These are phyloP conservation scores for Ceratocystis diversiconidia DNA, from an alignment of 2,329 filamentous ascomycete species.

Conservation along the genomic window DNA sequence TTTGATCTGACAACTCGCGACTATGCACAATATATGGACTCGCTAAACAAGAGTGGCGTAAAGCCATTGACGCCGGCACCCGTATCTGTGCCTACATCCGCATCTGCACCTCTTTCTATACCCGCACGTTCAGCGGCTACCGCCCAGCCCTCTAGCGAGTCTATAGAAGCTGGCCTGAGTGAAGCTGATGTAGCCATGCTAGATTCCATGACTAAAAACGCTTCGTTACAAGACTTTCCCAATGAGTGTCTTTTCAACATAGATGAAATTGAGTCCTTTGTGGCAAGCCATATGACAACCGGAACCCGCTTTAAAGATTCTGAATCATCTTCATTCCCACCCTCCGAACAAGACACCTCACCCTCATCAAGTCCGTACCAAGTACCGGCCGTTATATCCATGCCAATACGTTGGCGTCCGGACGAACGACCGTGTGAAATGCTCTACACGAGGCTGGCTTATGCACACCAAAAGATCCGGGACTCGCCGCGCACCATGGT, in stretches of 20 bases:
- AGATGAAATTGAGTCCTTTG: slow-evolving; percentile 19
- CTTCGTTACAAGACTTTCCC: slow-evolving; percentile 7
- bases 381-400: neutral
- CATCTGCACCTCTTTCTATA: too few species aligned
- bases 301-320: neutral
- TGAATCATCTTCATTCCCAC: neutral
- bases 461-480: slow-evolving; percentile 38
- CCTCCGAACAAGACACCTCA: neutral
- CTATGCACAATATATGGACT: neutral
- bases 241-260: slow-evolving; percentile 1
- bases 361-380: too few species aligned
- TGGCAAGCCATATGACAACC: slow-evolving; percentile 21
- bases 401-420: neutral
- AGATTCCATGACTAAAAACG: neutral
- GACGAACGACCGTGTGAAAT: slow-evolving; percentile 22
- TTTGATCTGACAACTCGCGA: neutral
- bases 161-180: neutral
- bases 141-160: too few species aligned
- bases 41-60: neutral
- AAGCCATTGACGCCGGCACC: neutral
- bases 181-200: neutral
- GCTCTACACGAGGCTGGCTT: slow-evolving; percentile 27
- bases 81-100: too few species aligned
- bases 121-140: too few species aligned
- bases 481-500: slow-evolving; percentile 37